These are phyloP conservation scores for Elsinoe necatrix DNA, from an alignment of 2,329 filamentous ascomycete genomes.

Conservation along the genomic window DNA sequence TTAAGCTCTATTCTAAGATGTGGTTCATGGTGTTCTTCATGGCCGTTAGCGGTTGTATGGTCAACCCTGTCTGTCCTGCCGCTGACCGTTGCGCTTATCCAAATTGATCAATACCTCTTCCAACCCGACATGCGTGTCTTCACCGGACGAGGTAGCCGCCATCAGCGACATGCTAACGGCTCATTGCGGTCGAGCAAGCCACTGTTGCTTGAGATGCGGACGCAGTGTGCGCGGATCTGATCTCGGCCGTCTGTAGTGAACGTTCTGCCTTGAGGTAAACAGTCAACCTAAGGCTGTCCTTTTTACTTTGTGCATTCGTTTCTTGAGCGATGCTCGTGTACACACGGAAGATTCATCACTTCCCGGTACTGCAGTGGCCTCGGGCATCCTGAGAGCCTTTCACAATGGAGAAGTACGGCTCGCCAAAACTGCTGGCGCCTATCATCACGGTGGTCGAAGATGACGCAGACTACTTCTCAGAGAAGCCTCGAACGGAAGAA, in stretches of 20 bases:
- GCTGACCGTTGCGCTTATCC: constrained; percentile 8
- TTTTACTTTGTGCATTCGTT: background rate
- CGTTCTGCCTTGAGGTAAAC: constrained; percentile 5
- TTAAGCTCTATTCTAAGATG: background rate
- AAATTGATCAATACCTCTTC: constrained; percentile 1
- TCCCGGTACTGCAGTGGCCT: background rate
- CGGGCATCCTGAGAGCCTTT: background rate
- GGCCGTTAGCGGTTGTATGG: constrained; percentile 8
- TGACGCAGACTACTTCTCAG: constrained; percentile 2
- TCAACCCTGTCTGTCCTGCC: constrained; percentile 5
- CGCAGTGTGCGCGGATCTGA: background rate
- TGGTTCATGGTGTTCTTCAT: constrained; percentile 5
- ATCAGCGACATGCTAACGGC: background rate
- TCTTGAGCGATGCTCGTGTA: background rate
- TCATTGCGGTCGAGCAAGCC: background rate
- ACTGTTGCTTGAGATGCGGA: background rate
- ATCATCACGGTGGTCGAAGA: constrained; percentile 10
- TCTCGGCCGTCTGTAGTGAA: background rate
- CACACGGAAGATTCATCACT: background rate
- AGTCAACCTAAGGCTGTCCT: constrained; percentile 3
- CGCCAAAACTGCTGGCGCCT: constrained; percentile 7
- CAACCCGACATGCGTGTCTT: background rate
- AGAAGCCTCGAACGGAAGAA: background rate
- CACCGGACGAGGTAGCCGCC: background rate
- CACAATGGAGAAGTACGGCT: background rate